Evolutionary conservation across 805 yeast genomes (phyloP).

Genomic region (Candida morakotiae): DNA sequence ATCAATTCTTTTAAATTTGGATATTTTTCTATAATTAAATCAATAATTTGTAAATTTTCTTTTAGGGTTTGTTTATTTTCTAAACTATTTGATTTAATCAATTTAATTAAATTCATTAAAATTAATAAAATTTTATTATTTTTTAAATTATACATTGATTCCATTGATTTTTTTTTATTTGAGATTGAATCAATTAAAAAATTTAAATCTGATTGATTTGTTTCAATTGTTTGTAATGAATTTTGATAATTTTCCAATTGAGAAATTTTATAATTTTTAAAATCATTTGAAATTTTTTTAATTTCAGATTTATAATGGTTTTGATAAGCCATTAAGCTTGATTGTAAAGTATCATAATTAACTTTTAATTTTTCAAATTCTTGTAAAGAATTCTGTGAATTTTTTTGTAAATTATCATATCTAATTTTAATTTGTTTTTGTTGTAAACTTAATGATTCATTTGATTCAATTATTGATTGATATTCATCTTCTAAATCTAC

Average conservation of each 20-base stretch:
- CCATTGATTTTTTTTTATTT: constrained; percentile 46
- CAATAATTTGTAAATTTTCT: constrained; percentile 45
- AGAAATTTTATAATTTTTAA: constrained; percentile 34
- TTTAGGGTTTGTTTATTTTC: constrained; percentile 42
- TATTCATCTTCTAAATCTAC: constrained; percentile 60
- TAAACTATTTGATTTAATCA: constrained; percentile 46
- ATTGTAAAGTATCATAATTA: constrained; percentile 55
- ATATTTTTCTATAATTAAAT: constrained; percentile 29
- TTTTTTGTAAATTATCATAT: constrained; percentile 44
- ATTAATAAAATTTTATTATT: constrained; percentile 41
- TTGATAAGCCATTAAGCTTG: constrained; percentile 50
- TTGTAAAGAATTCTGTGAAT: constrained; percentile 39
- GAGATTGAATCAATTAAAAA: constrained; percentile 47
- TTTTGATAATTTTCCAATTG: constrained; percentile 30
- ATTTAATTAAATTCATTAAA: constrained; percentile 39
- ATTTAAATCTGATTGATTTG: constrained; percentile 47
- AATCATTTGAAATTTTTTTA: constrained; percentile 27
- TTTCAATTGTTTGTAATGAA: constrained; percentile 33
- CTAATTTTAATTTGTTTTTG: constrained; percentile 48
- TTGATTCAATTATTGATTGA: constrained; percentile 41
- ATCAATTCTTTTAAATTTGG: constrained; percentile 33
- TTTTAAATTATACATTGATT: constrained; percentile 44
- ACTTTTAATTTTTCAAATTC: constrained; percentile 55
- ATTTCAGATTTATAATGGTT: constrained; percentile 44
- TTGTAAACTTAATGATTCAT: constrained; percentile 47